A percentile compares a stretch with the other conserved stretches of the same genome.
These are phyloP conservation scores for Vitellaria paradoxa DNA, from an alignment of 179 eudicot genomes.

Conservation along the genomic window DNA sequence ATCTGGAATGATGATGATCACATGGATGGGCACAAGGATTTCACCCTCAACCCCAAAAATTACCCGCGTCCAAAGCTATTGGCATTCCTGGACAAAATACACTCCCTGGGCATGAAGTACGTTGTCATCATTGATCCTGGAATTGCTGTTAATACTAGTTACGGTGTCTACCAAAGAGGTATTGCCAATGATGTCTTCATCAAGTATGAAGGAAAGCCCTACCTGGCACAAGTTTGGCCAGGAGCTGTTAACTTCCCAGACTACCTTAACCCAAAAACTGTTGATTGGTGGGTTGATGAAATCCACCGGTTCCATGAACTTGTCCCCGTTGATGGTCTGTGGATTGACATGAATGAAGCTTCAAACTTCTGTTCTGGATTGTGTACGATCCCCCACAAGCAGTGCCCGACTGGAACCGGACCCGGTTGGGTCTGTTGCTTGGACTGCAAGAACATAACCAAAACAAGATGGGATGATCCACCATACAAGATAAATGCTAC, in stretches of 20 bases:
- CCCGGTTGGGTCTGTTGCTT: slow-evolving; percentile 92
- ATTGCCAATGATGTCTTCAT: slow-evolving; percentile 76
- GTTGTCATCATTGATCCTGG: slow-evolving; percentile 88
- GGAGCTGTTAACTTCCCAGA: slow-evolving; percentile 96
- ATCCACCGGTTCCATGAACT: slow-evolving; percentile 76
- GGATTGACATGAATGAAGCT: slow-evolving; percentile 97
- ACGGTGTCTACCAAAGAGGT: slow-evolving; percentile 78
- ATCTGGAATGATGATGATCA: slow-evolving; percentile 98
- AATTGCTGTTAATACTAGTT: slow-evolving; percentile 63
- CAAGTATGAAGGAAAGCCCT: slow-evolving; percentile 82
- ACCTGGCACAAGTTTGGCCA: slow-evolving; percentile 93
- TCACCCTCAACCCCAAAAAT: slow-evolving; percentile 68
- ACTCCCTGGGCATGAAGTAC: slow-evolving; percentile 85
- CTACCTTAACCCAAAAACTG: slow-evolving; percentile 80
- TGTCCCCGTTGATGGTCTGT: slow-evolving; percentile 85
- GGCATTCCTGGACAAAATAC: slow-evolving; percentile 67
- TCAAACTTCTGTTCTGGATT: slow-evolving; percentile 87
- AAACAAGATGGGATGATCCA: slow-evolving; percentile 86
- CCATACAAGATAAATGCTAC: slow-evolving; percentile 97
- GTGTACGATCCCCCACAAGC: slow-evolving; percentile 61
- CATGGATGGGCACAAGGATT: slow-evolving; percentile 91
- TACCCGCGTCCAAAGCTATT: slow-evolving; percentile 69
- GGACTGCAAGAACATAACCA: slow-evolving; percentile 85
- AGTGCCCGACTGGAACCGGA: slow-evolving; percentile 71
- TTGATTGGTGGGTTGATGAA: slow-evolving; percentile 91